Evolutionary conservation across 768 basidiomycete species (phyloP).

Genomic region (Russula dissimulans): DNA sequence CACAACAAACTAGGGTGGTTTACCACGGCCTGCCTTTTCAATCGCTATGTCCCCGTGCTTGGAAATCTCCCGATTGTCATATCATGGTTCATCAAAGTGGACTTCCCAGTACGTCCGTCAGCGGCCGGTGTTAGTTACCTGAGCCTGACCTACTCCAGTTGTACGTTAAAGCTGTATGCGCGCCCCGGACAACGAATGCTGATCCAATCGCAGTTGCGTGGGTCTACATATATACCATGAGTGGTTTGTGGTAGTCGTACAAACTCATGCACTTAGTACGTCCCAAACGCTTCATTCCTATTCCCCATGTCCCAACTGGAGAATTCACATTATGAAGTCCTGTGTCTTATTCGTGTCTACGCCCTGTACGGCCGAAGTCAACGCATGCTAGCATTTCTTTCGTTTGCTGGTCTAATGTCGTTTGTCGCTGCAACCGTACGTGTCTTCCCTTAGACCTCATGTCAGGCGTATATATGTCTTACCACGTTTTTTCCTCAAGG

Average conservation of each 20-base stretch:
- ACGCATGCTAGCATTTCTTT: background rate
- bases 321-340: background rate
- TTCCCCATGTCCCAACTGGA: background rate
- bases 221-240: background rate
- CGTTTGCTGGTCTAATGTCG: background rate
- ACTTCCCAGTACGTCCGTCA: background rate
- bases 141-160: background rate
- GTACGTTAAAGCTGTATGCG: background rate
- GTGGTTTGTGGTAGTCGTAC: background rate
- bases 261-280: slow-evolving; percentile 2
- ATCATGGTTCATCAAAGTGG: slow-evolving; percentile 16
- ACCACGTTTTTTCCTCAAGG: background rate
- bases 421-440: background rate
- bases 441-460: background rate
- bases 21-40: slow-evolving; percentile 38
- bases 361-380: slow-evolving; percentile 5
- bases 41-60: slow-evolving; percentile 40
- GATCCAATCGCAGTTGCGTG: background rate
- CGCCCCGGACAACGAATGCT: background rate
- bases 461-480: background rate
- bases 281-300: background rate
- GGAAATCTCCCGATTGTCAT: slow-evolving; percentile 25
- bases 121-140: background rate
- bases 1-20: slow-evolving; percentile 30
- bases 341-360: slow-evolving; percentile 1